Percentiles rank a stretch among this genome's conserved stretches.
Conservation (phyloP, 2,329 filamentous ascomycete species). For the Curvularia eragrostidis region DNA sequence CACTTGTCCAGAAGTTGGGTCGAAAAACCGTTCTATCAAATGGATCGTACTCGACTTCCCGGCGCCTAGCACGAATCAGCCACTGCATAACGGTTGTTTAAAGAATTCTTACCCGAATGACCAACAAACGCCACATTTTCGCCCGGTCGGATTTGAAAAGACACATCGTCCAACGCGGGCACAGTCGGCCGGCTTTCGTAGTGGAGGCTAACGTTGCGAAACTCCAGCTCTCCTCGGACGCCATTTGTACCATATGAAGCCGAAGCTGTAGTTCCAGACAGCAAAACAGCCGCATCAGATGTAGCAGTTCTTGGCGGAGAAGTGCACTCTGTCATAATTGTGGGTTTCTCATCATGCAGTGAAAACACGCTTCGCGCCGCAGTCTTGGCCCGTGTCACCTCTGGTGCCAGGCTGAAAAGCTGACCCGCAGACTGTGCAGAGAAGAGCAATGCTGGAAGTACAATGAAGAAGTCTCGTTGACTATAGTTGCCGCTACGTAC, state of each 20-base stretch:
- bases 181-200: slow-evolving; percentile 43
- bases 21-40: slow-evolving; percentile 57
- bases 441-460: slow-evolving; percentile 55
- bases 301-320: background rate
- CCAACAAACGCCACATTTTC: slow-evolving; percentile 53
- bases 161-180: slow-evolving; percentile 48
- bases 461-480: slow-evolving; percentile 54
- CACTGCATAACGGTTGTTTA: background rate
- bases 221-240: slow-evolving; percentile 42
- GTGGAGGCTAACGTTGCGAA: slow-evolving; percentile 42
- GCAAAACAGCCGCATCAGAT: slow-evolving; percentile 14
- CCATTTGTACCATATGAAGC: slow-evolving; percentile 29
- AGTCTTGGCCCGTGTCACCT: slow-evolving; percentile 54
- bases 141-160: slow-evolving; percentile 48
- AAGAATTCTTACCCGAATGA: slow-evolving; percentile 39
- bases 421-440: slow-evolving; percentile 57
- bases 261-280: slow-evolving; percentile 24
- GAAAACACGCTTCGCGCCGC: slow-evolving; percentile 55
- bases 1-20: slow-evolving; percentile 50
- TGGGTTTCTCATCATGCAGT: slow-evolving; percentile 50
- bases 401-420: slow-evolving; percentile 55
- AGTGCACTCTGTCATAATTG: slow-evolving; percentile 41
- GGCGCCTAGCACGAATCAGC: slow-evolving; percentile 36
- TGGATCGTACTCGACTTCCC: slow-evolving; percentile 56
- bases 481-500: slow-evolving; percentile 53